phyloP scores from a whole-genome alignment of 164 flowering plant species.

The Kingdonia uniflora region DNA sequence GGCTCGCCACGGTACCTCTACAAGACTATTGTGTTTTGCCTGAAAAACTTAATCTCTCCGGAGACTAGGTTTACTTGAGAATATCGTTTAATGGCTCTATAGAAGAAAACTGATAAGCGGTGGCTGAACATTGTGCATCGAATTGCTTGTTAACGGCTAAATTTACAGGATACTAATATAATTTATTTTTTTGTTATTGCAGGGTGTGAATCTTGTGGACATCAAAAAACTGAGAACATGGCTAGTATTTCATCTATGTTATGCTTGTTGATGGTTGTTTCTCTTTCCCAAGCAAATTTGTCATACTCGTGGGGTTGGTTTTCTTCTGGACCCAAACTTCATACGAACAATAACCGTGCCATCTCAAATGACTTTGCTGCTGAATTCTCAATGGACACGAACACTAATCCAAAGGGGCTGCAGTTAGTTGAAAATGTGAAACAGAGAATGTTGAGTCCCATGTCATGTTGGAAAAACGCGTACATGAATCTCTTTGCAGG shows the following conservation, averaged over 20 bases:
- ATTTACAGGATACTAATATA: too few species aligned
- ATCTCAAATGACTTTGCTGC: slow-evolving; percentile 15
- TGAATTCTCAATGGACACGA: slow-evolving; percentile 48
- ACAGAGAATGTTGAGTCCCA: slow-evolving; percentile 24
- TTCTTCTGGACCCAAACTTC: slow-evolving; percentile 16
- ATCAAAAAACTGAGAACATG: slow-evolving; percentile 1
- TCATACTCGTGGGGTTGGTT: slow-evolving; percentile 38
- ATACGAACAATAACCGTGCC: neutral
- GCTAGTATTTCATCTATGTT: slow-evolving; percentile 5
- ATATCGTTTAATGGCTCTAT: too few species aligned
- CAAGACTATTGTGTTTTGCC: too few species aligned
- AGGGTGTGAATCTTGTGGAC: neutral
- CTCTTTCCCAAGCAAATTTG: slow-evolving; percentile 9
- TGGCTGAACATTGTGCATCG: too few species aligned
- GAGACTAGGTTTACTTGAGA: too few species aligned
- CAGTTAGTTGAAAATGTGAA: slow-evolving; percentile 40
- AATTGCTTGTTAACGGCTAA: too few species aligned
- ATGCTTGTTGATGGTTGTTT: slow-evolving; percentile 15
- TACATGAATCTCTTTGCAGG: slow-evolving; percentile 48
- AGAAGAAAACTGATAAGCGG: too few species aligned
- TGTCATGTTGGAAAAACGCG: slow-evolving; percentile 69
- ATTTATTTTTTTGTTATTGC: neutral
- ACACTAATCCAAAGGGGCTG: slow-evolving; percentile 28
- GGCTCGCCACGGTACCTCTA: too few species aligned
- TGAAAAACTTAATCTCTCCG: too few species aligned